These are phyloP conservation scores for Coccomyxa subellipsoidea DNA, from an alignment of 163 green algal genomes.

Conservation along the genomic window DNA sequence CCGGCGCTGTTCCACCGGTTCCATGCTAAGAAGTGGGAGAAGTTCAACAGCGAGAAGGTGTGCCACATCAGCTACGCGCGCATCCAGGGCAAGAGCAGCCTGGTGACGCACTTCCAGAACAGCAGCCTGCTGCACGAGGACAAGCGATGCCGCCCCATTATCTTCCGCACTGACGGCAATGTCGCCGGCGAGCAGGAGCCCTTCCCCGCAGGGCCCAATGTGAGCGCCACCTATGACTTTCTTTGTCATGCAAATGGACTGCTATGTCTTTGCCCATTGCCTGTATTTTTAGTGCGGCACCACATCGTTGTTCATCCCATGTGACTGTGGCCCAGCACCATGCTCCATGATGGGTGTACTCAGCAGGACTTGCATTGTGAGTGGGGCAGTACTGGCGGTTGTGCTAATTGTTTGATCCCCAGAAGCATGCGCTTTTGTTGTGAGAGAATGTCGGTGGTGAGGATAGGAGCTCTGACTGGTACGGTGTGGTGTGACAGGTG, in stretches of 20 bases:
- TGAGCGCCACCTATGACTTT: background rate
- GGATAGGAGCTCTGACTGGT: background rate
- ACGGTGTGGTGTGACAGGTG: background rate
- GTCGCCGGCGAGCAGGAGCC: constrained; percentile 69
- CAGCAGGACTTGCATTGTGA: too few species aligned
- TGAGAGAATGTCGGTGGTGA: background rate
- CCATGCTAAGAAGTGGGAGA: constrained; percentile 91
- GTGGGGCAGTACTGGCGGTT: too few species aligned
- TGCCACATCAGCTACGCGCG: constrained; percentile 92
- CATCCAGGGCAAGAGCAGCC: constrained; percentile 88
- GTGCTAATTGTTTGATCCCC: too few species aligned
- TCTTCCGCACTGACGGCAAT: constrained; percentile 71
- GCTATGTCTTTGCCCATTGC: background rate
- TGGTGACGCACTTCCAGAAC: constrained; percentile 96
- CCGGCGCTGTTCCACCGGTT: constrained; percentile 81
- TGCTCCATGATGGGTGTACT: too few species aligned
- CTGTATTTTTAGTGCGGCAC: too few species aligned
- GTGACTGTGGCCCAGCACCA: too few species aligned
- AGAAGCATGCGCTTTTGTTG: too few species aligned
- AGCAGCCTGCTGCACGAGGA: constrained; percentile 97
- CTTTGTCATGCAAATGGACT: too few species aligned
- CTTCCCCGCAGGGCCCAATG: constrained; percentile 45
- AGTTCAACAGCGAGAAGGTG: constrained; percentile 97
- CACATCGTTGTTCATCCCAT: too few species aligned
- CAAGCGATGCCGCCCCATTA: constrained; percentile 94